A percentile compares a stretch with the other conserved stretches of the same genome.
Evolutionary conservation across 805 yeast species (phyloP).

Genomic region (Metschnikowia similis): DNA sequence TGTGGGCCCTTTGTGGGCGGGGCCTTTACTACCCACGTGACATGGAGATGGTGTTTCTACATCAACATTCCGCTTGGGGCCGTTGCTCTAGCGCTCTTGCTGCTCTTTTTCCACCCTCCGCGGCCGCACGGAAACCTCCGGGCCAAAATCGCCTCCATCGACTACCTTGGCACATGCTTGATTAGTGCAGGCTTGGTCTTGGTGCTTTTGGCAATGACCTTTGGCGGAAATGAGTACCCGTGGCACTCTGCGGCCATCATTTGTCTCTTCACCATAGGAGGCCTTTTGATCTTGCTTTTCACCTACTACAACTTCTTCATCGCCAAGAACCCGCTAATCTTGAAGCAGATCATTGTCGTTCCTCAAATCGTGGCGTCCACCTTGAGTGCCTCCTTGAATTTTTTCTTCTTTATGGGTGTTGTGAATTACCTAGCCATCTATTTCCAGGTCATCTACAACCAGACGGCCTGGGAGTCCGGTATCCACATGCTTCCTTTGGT

Average conservation of each 20-base stretch:
- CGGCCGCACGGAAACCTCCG: constrained; percentile 35
- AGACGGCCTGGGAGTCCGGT: constrained; percentile 35
- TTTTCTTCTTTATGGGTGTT: constrained; percentile 37
- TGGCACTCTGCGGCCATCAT: constrained; percentile 59
- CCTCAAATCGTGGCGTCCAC: constrained; percentile 36
- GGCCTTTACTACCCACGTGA: constrained; percentile 50
- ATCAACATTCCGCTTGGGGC: constrained; percentile 68
- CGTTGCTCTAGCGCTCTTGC: constrained; percentile 33
- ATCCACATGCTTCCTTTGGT: constrained; percentile 34
- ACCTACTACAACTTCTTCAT: constrained; percentile 37
- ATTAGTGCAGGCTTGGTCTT: constrained; percentile 42
- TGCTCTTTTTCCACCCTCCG: constrained; percentile 45
- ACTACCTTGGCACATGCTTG: constrained; percentile 46
- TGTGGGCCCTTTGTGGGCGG: constrained; percentile 68
- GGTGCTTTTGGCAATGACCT: constrained; percentile 45
- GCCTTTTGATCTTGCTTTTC: constrained; percentile 31
- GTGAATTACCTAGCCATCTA: constrained; percentile 33
- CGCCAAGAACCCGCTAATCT: constrained; percentile 46
- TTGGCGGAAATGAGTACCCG: constrained; percentile 49
- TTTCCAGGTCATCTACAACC: constrained; percentile 36
- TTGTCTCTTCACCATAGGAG: constrained; percentile 45
- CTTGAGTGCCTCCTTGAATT: constrained; percentile 31
- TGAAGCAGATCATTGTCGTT: constrained; percentile 35
- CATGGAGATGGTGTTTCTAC: constrained; percentile 80
- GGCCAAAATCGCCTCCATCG: constrained; percentile 41